Conservation (phyloP, 1,284 basidiomycete species). For the Fomitopsis palustris region DNA sequence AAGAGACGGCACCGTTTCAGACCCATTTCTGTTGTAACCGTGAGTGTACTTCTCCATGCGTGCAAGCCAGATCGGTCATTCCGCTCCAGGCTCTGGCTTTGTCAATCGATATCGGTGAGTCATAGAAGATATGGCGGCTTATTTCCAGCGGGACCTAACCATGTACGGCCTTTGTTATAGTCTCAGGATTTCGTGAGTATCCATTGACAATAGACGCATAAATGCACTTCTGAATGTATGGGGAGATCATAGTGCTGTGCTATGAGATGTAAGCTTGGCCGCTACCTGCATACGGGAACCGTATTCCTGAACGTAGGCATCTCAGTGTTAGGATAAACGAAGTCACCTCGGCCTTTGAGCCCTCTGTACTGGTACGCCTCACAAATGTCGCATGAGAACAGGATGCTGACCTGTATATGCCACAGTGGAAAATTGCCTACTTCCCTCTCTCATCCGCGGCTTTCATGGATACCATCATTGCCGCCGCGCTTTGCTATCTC, state of each 20-base stretch:
- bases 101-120: no score
- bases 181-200: no score
- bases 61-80: no score
- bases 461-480: slow-evolving; percentile 17
- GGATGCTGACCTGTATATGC: neutral
- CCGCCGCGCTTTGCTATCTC: slow-evolving; percentile 12
- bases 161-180: no score
- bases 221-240: neutral
- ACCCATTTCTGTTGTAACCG: neutral
- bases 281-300: neutral
- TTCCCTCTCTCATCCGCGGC: slow-evolving; percentile 14
- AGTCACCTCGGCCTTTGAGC: neutral
- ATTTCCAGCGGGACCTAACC: no score
- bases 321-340: neutral
- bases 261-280: slow-evolving; percentile 13
- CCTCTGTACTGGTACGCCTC: slow-evolving; percentile 5
- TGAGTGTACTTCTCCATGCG: neutral
- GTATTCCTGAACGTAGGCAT: neutral
- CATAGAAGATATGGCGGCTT: no score
- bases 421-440: slow-evolving; percentile 16
- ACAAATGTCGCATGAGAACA: neutral
- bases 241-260: slow-evolving; percentile 11
- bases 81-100: no score
- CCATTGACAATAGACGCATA: no score
- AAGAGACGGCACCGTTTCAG: no score